Conservation (phyloP, 2,329 filamentous ascomycete genomes). For the Pyrenochaeta sp. region DNA sequence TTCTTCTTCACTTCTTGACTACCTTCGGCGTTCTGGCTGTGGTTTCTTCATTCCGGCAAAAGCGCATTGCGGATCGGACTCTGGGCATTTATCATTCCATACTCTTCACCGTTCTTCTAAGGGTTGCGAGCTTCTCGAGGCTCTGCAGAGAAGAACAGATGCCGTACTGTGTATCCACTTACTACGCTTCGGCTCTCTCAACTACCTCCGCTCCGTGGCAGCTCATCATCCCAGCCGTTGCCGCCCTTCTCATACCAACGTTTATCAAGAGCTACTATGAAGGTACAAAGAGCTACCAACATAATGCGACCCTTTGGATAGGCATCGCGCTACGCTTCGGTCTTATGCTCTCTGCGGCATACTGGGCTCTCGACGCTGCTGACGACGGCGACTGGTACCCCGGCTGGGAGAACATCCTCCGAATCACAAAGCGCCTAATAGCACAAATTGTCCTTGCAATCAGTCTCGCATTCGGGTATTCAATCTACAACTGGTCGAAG, state of each 20-base stretch:
- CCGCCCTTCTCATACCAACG: conserved; percentile 74
- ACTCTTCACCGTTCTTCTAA: conserved; percentile 79
- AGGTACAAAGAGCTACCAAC: conserved; percentile 86
- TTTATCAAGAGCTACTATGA: conserved; percentile 82
- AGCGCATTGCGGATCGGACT: conserved; percentile 71
- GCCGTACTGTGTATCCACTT: conserved; percentile 94
- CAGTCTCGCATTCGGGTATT: conserved; percentile 82
- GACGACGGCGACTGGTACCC: conserved; percentile 85
- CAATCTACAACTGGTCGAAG: conserved; percentile 84
- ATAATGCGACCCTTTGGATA: conserved; percentile 85
- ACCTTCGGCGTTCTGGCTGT: conserved; percentile 84
- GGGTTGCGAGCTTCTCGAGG: conserved; percentile 84
- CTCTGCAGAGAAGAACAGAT: conserved; percentile 98
- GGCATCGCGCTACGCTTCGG: conserved; percentile 79
- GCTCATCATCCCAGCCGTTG: conserved; percentile 77
- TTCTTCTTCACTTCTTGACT: conserved; percentile 87
- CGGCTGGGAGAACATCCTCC: conserved; percentile 62
- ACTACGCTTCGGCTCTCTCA: conserved; percentile 89
- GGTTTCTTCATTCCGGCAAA: conserved; percentile 77
- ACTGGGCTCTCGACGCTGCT: conserved; percentile 90
- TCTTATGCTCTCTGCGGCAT: conserved; percentile 77
- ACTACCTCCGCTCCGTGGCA: conserved; percentile 95
- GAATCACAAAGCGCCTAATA: conserved; percentile 76
- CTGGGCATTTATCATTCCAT: conserved; percentile 86
- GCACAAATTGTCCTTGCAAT: conserved; percentile 83